These are phyloP conservation scores for Fusarium decemcellulare DNA, from an alignment of 2,329 filamentous ascomycete species.

Conservation along the genomic window DNA sequence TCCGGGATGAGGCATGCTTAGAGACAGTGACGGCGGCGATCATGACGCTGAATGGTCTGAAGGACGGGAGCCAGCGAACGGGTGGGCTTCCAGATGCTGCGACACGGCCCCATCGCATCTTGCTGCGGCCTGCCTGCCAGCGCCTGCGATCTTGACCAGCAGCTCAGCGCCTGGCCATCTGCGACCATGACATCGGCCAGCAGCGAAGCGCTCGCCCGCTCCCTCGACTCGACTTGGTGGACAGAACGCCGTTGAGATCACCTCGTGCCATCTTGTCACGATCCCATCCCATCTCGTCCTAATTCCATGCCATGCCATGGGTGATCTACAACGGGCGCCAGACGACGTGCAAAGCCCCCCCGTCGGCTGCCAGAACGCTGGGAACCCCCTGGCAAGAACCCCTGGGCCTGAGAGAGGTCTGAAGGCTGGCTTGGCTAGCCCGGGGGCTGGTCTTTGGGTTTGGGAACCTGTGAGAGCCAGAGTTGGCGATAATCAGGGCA, in stretches of 20 bases:
- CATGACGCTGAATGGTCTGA: conserved; percentile 42
- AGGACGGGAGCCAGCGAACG: conserved; percentile 43
- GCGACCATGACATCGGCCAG: conserved; percentile 38
- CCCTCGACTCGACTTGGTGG: background rate
- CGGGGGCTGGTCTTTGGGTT: conserved; percentile 16
- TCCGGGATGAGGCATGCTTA: conserved; percentile 40
- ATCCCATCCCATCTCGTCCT: conserved; percentile 39
- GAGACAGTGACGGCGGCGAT: conserved; percentile 41
- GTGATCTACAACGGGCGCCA: conserved; percentile 42
- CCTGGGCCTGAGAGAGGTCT: conserved; percentile 29
- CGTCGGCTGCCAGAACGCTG: conserved; percentile 36
- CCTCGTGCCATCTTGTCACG: conserved; percentile 38
- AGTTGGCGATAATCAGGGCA: conserved; percentile 13
- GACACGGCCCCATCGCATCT: conserved; percentile 39
- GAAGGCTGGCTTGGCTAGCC: conserved; percentile 9
- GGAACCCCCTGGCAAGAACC: conserved; percentile 34
- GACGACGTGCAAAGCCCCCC: conserved; percentile 36
- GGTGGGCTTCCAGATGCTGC: conserved; percentile 40
- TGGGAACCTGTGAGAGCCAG: conserved; percentile 23
- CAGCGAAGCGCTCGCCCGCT: conserved; percentile 28
- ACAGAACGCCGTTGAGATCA: background rate
- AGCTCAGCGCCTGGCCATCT: conserved; percentile 38
- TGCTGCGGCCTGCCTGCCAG: conserved; percentile 28
- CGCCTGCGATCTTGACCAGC: conserved; percentile 30
- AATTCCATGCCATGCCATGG: conserved; percentile 42